Evolutionary conservation across 1,139 yeast genomes (phyloP).

Genomic region (Sugiyamaella pinicola): DNA sequence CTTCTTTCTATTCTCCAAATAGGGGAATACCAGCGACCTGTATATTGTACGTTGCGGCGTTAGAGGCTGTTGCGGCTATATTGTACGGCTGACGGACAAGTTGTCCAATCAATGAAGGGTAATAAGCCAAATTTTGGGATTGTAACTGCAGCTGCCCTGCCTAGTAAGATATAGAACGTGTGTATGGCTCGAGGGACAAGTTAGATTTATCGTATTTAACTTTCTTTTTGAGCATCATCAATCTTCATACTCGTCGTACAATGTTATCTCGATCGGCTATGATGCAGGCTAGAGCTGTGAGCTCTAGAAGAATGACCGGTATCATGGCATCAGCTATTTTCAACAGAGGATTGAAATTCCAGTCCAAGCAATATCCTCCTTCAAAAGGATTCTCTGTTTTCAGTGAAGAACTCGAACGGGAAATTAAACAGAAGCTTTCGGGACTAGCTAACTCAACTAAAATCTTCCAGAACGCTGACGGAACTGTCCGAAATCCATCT

Average conservation of each 20-base stretch:
- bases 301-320: conserved; percentile 13
- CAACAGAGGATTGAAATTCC: conserved; percentile 27
- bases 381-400: conserved; percentile 33
- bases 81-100: neutral
- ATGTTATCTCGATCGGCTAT: conserved; percentile 21
- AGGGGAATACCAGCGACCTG: too few species aligned
- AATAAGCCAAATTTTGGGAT: conserved; percentile 9
- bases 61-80: neutral
- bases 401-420: conserved; percentile 38
- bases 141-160: neutral
- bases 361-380: conserved; percentile 30
- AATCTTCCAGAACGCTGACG: conserved; percentile 74
- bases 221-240: neutral
- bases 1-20: too few species aligned
- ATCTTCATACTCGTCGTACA: neutral
- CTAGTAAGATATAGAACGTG: neutral
- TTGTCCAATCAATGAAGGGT: conserved; percentile 8
- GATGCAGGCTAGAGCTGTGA: conserved; percentile 15
- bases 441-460: conserved; percentile 39
- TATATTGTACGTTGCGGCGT: too few species aligned
- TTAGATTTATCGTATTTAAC: too few species aligned
- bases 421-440: conserved; percentile 38
- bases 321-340: conserved; percentile 13
- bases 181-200: too few species aligned
- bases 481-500: conserved; percentile 69